Conservation (phyloP, 192 early-diverging fungal genomes). For the Coemansia sp. region DNA sequence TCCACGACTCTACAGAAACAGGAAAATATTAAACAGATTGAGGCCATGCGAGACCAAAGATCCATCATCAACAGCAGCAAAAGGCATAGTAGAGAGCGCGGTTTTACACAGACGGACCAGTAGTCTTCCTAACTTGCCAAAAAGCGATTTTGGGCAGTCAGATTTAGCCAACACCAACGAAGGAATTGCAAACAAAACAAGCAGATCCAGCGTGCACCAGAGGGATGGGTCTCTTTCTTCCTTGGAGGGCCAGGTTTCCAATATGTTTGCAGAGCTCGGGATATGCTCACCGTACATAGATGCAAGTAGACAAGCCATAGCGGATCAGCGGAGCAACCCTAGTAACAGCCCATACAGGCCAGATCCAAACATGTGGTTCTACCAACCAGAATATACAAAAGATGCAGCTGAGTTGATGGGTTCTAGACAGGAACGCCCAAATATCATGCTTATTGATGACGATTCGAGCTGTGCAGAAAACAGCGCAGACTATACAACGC, state of each 20-base stretch:
- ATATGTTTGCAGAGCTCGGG: slow-evolving; percentile 40
- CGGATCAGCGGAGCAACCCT: background rate
- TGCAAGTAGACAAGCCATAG: background rate
- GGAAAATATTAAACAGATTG: background rate
- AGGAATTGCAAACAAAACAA: background rate
- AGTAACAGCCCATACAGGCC: background rate
- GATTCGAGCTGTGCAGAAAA: slow-evolving; percentile 46
- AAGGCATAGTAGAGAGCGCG: background rate
- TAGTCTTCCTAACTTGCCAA: slow-evolving; percentile 9
- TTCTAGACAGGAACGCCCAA: slow-evolving; percentile 2
- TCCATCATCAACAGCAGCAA: background rate
- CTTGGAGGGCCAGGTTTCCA: slow-evolving; percentile 42
- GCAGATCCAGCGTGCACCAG: background rate
- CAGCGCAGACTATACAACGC: background rate
- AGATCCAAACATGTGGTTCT: slow-evolving; percentile 23
- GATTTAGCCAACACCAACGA: background rate
- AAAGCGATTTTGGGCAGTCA: background rate
- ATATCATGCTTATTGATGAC: slow-evolving; percentile 36
- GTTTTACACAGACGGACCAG: slow-evolving; percentile 17
- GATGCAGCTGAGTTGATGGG: background rate
- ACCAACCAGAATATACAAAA: slow-evolving; percentile 10
- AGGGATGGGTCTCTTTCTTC: background rate
- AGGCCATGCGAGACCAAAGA: background rate
- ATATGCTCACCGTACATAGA: slow-evolving; percentile 25
- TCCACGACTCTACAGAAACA: background rate